Percentiles rank a stretch among this genome's conserved stretches.
Conservation (phyloP, 768 basidiomycete genomes). For the Boletus eberwhitei region DNA sequence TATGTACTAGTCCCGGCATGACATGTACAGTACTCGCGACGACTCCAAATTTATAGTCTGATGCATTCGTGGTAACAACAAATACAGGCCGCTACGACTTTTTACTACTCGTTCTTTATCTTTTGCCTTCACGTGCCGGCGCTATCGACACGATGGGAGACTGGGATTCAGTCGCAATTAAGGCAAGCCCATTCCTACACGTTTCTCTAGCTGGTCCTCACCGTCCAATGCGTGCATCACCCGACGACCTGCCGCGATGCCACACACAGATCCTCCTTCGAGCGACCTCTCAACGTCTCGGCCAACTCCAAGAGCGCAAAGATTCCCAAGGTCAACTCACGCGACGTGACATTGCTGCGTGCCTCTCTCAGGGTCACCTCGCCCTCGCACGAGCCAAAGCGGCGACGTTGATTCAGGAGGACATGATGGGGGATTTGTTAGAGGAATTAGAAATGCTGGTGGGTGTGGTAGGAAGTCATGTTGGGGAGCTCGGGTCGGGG, state of each 20-base stretch:
- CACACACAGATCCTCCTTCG: conserved; percentile 55
- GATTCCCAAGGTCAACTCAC: conserved; percentile 62
- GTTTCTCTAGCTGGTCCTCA: not conserved
- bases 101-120: not conserved
- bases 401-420: conserved; percentile 61
- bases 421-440: conserved; percentile 57
- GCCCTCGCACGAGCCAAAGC: conserved; percentile 70
- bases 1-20: not conserved
- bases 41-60: not conserved
- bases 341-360: conserved; percentile 63
- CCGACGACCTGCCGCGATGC: not conserved
- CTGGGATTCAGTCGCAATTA: conserved; percentile 32
- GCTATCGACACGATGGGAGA: conserved; percentile 17
- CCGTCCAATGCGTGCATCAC: not conserved
- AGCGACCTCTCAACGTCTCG: conserved; percentile 59
- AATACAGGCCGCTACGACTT: not conserved
- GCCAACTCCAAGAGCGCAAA: conserved; percentile 66
- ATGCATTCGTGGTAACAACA: not conserved
- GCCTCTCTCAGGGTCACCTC: conserved; percentile 59
- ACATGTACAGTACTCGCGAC: not conserved
- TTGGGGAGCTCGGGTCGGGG: conserved; percentile 47
- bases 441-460: conserved; percentile 66
- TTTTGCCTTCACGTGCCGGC: not conserved
- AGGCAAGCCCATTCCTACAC: conserved; percentile 18
- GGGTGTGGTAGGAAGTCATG: conserved; percentile 56